These are phyloP conservation scores for Leishmania braziliensis DNA, from an alignment of 208 protist species.

Conservation along the genomic window DNA sequence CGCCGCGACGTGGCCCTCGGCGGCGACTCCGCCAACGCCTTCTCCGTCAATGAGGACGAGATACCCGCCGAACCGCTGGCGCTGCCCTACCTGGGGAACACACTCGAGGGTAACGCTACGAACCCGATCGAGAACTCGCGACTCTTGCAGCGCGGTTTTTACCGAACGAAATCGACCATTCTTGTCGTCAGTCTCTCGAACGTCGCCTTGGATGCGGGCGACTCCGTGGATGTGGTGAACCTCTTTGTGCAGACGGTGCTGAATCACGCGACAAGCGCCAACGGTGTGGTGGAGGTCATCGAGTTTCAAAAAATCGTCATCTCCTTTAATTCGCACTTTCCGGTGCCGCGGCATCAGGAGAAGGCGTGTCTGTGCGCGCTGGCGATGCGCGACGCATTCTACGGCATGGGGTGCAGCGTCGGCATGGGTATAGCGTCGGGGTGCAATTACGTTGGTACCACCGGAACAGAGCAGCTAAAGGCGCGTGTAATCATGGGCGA, in stretches of 20 bases:
- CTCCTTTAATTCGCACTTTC: slow-evolving; percentile 65
- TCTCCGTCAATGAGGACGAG: background rate
- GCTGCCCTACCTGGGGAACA: slow-evolving; percentile 4
- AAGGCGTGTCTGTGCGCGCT: slow-evolving; percentile 63
- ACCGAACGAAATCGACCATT: slow-evolving; percentile 57
- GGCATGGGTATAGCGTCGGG: slow-evolving; percentile 52
- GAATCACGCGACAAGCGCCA: slow-evolving; percentile 28
- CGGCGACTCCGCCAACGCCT: background rate
- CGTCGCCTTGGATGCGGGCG: slow-evolving; percentile 17
- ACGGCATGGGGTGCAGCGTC: slow-evolving; percentile 29
- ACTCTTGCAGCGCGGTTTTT: slow-evolving; percentile 29
- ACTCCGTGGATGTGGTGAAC: slow-evolving; percentile 40
- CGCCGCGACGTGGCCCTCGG: background rate
- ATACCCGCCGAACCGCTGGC: background rate
- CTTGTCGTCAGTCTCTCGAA: slow-evolving; percentile 40
- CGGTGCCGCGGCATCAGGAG: slow-evolving; percentile 55
- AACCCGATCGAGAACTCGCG: slow-evolving; percentile 29
- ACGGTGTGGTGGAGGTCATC: slow-evolving; percentile 59
- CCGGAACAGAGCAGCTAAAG: slow-evolving; percentile 59
- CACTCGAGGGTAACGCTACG: slow-evolving; percentile 10
- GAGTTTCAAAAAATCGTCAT: slow-evolving; percentile 44
- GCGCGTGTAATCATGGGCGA: slow-evolving; percentile 54
- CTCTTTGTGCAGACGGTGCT: slow-evolving; percentile 46
- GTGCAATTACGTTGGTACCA: slow-evolving; percentile 48
- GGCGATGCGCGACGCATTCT: slow-evolving; percentile 39